Conservation (phyloP, 306 rosid genomes). For the Malus orientalis region DNA sequence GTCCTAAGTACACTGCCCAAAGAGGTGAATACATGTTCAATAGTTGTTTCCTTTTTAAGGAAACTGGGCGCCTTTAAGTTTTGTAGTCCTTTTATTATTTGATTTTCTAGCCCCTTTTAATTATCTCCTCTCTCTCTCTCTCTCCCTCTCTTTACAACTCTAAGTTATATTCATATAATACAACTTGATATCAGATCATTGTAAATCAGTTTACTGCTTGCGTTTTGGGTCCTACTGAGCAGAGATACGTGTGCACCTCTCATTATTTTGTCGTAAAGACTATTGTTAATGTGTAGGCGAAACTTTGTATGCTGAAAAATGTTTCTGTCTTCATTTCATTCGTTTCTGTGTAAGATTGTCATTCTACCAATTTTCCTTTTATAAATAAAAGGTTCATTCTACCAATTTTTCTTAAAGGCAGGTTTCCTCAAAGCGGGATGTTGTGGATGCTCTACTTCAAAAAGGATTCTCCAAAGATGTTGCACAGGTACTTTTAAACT, state of each 20-base stretch:
- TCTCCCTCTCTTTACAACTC: background rate
- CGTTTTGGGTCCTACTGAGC: background rate
- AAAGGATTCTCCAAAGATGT: constrained; percentile 85
- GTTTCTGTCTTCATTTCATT: background rate
- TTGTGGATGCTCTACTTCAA: constrained; percentile 50
- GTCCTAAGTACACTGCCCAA: constrained; percentile 58
- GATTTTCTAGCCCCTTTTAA: background rate
- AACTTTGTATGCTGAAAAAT: background rate
- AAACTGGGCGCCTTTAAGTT: background rate
- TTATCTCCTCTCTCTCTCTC: background rate
- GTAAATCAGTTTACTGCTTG: background rate
- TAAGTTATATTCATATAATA: background rate
- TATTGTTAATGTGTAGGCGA: background rate
- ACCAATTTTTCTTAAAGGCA: constrained; percentile 23
- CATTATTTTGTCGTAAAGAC: background rate
- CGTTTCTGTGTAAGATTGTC: background rate
- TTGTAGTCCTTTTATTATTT: background rate
- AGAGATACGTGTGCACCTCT: background rate
- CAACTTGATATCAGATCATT: background rate
- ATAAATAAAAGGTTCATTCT: background rate
- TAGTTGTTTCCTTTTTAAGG: constrained; percentile 2
- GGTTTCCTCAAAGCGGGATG: constrained; percentile 69
- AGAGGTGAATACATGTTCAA: constrained; percentile 43
- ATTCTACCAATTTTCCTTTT: constrained; percentile 11
- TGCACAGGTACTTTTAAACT: constrained; percentile 55